Evolutionary conservation across 495 filamentous ascomycete genomes (phyloP).

Genomic region (Neurospora tetrasperma): DNA sequence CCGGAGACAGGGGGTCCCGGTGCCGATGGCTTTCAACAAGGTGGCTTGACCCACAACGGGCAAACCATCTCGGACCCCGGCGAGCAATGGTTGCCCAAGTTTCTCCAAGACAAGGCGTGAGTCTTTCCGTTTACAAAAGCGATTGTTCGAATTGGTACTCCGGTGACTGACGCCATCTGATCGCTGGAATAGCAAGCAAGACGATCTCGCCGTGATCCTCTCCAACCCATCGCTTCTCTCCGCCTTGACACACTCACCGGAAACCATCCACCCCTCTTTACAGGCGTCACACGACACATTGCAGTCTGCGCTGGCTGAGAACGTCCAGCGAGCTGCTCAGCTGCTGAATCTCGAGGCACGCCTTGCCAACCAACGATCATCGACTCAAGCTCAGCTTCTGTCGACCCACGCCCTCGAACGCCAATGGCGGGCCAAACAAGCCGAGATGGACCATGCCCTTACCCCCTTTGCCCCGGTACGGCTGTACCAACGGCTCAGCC

Average conservation of each 20-base stretch:
- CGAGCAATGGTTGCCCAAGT: conserved; percentile 56
- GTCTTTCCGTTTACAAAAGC: conserved; percentile 11
- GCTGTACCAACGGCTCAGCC: conserved; percentile 69
- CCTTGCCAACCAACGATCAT: conserved; percentile 51
- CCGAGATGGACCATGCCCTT: conserved; percentile 76
- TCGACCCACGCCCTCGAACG: conserved; percentile 76
- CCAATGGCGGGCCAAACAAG: conserved; percentile 81
- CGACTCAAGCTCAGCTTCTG: conserved; percentile 71
- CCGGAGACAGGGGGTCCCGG: conserved; percentile 20
- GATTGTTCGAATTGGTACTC: neutral
- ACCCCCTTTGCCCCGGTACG: conserved; percentile 75
- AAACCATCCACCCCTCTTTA: conserved; percentile 56
- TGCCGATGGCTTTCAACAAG: conserved; percentile 11
- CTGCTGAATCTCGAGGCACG: conserved; percentile 47
- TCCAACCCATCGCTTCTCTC: conserved; percentile 47
- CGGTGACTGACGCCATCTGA: neutral
- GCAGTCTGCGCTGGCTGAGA: conserved; percentile 51
- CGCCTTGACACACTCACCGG: conserved; percentile 52
- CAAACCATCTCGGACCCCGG: conserved; percentile 36
- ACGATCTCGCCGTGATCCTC: conserved; percentile 59
- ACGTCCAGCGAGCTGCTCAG: conserved; percentile 55
- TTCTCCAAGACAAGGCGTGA: conserved; percentile 68
- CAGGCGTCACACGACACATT: conserved; percentile 44
- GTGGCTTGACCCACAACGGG: conserved; percentile 8
- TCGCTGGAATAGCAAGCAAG: conserved; percentile 34